Evolutionary conservation across 2,329 filamentous ascomycete species (phyloP).

Genomic region (Pseudopithomyces maydicus): DNA sequence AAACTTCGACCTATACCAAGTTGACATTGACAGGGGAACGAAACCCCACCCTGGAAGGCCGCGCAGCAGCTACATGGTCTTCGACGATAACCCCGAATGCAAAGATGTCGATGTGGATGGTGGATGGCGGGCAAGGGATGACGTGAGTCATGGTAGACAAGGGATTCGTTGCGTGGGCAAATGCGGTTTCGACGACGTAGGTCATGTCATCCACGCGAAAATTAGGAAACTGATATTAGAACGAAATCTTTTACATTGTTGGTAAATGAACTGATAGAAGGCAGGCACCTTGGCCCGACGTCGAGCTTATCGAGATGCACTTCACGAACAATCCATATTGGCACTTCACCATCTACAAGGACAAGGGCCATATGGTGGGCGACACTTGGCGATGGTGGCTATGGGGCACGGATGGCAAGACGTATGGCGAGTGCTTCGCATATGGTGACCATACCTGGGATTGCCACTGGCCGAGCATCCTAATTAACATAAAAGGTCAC

Average conservation of each 20-base stretch:
- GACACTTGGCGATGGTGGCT: neutral
- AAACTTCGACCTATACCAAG: neutral
- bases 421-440: neutral
- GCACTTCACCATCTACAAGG: neutral
- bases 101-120: neutral
- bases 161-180: neutral
- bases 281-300: neutral
- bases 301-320: slow-evolving; percentile 3
- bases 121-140: neutral
- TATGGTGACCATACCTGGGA: neutral
- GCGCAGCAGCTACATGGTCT: neutral
- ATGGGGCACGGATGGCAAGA: neutral
- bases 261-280: neutral
- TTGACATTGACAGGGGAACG: neutral
- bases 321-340: neutral
- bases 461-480: neutral
- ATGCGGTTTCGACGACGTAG: neutral
- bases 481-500: neutral
- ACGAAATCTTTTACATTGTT: neutral
- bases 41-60: neutral
- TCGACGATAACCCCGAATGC: neutral
- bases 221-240: too few species aligned
- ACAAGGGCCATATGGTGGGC: neutral
- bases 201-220: too few species aligned
- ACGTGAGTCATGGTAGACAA: neutral